Conservation (phyloP, 1,284 basidiomycete genomes). For the Athelia psychrophila region DNA sequence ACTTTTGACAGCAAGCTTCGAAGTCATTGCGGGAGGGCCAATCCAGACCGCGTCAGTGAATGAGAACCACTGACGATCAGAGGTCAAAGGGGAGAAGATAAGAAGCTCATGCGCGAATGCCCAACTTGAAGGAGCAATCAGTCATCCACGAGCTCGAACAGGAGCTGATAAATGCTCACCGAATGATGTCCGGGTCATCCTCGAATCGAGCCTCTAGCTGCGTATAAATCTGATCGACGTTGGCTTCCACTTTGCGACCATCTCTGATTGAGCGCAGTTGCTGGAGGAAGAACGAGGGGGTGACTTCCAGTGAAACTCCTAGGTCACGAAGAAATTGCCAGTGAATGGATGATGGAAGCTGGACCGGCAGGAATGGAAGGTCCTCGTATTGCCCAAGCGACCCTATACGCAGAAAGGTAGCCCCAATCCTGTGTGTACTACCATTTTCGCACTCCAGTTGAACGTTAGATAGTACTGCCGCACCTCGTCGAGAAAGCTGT, state of each 20-base stretch:
- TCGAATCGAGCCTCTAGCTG: constrained; percentile 1
- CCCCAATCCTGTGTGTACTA: neutral
- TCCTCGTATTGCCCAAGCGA: neutral
- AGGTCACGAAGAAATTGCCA: neutral
- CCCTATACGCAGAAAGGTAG: neutral
- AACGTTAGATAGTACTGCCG: neutral
- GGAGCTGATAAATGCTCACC: neutral
- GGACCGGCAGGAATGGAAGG: neutral
- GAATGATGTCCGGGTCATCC: neutral
- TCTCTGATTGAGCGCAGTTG: neutral
- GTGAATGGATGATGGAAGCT: neutral
- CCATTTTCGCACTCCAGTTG: neutral
- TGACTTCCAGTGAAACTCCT: neutral
- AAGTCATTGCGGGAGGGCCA: neutral
- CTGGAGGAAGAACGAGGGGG: neutral
- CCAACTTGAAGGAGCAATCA: neutral
- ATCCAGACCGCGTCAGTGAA: neutral
- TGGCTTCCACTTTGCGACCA: neutral
- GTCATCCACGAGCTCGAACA: too few relatives aligned
- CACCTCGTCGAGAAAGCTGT: neutral
- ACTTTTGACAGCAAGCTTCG: neutral
- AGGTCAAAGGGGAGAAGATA: neutral
- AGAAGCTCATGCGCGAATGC: neutral
- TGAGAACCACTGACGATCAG: neutral
- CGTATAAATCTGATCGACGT: neutral